Percentiles rank a stretch among this genome's conserved stretches.
phyloP scores from a whole-genome alignment of 495 filamentous ascomycete species.

The Penicillium samsonianum region DNA sequence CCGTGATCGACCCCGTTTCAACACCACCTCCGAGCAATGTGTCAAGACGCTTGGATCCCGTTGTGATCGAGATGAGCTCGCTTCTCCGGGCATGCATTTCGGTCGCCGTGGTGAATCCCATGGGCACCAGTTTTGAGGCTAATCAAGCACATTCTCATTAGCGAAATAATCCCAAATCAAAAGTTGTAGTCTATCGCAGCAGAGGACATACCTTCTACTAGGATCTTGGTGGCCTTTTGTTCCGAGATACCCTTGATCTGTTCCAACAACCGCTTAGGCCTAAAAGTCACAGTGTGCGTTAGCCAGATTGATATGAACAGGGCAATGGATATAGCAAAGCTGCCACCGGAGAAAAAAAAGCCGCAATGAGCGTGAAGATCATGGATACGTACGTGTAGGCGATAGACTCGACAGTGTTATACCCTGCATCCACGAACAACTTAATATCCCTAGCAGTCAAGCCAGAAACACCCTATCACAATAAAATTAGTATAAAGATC shows the following conservation, averaged over 20 bases:
- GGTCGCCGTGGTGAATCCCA: conserved; percentile 99
- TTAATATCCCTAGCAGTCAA: conserved; percentile 94
- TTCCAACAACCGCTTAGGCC: conserved; percentile 78
- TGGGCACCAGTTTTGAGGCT: conserved; percentile 95
- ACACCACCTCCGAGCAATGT: conserved; percentile 92
- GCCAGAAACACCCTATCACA: conserved; percentile 68
- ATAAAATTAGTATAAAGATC: conserved; percentile 14
- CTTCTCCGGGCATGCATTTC: conserved; percentile 97
- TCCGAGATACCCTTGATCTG: conserved; percentile 98
- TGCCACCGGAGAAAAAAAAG: not conserved
- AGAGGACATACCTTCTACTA: conserved; percentile 71
- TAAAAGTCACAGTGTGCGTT: conserved; percentile 23
- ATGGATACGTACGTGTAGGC: conserved; percentile 73
- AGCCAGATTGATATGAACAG: not conserved
- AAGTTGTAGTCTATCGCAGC: not conserved
- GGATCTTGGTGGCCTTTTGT: conserved; percentile 90
- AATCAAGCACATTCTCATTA: not conserved
- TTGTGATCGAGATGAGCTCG: conserved; percentile 96
- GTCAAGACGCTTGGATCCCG: conserved; percentile 94
- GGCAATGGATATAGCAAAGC: not conserved
- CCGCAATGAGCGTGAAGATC: not conserved
- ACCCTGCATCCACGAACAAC: conserved; percentile 86
- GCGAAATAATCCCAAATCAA: not conserved
- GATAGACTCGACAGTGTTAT: conserved; percentile 89
- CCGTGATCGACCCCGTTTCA: conserved; percentile 97